phyloP scores from a whole-genome alignment of 768 basidiomycete species.

The Trametes coccinea region DNA sequence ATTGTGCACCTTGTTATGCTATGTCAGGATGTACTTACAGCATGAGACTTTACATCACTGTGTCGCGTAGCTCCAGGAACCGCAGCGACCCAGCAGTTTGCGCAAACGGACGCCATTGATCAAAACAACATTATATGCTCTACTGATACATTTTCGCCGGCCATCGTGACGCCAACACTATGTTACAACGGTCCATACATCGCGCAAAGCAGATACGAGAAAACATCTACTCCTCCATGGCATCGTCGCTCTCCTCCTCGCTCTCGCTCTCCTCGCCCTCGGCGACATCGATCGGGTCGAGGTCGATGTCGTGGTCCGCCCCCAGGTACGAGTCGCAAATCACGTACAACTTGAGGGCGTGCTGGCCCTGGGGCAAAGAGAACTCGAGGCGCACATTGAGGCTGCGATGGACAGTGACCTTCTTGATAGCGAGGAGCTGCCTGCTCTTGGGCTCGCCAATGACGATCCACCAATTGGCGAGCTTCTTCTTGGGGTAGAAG shows the following conservation, averaged over 20 bases:
- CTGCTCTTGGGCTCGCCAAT: conserved; percentile 81
- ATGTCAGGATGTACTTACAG: not conserved
- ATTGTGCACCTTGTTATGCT: not conserved
- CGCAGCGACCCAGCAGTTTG: too few species aligned
- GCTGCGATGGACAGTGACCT: conserved; percentile 74
- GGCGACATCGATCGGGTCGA: conserved; percentile 83
- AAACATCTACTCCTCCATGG: conserved; percentile 50
- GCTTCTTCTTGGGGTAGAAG: conserved; percentile 86
- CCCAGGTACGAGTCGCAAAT: conserved; percentile 93
- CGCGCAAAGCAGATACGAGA: conserved; percentile 9
- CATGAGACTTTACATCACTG: too few species aligned
- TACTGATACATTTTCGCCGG: conserved; percentile 17
- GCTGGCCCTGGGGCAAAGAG: conserved; percentile 79
- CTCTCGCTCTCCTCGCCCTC: conserved; percentile 89
- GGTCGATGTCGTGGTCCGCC: conserved; percentile 86
- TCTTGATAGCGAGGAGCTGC: conserved; percentile 84
- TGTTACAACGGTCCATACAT: conserved; percentile 18
- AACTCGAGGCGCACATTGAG: conserved; percentile 90
- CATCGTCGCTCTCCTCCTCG: conserved; percentile 69
- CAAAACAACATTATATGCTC: conserved; percentile 15
- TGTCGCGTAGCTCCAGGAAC: too few species aligned
- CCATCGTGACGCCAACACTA: conserved; percentile 11
- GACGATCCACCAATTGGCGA: conserved; percentile 97
- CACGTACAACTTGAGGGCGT: conserved; percentile 82
- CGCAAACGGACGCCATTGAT: not conserved